These are phyloP conservation scores for Starmera dryadoides DNA, from an alignment of 805 yeast species.

Conservation along the genomic window DNA sequence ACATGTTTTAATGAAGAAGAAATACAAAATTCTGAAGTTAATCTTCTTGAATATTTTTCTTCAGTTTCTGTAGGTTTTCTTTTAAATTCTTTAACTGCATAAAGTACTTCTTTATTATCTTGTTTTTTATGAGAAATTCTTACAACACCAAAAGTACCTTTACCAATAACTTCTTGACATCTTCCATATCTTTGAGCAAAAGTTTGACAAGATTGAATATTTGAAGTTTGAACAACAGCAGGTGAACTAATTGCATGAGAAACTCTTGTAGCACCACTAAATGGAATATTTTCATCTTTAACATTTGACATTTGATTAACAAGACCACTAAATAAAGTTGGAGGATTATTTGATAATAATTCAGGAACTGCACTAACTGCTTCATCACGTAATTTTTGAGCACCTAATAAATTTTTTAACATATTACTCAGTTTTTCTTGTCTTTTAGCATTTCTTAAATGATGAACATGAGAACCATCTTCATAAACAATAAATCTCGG, in stretches of 20 bases:
- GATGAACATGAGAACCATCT: constrained; percentile 77
- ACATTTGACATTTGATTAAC: constrained; percentile 48
- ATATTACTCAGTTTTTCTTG: constrained; percentile 71
- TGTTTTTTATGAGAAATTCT: constrained; percentile 73
- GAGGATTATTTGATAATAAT: constrained; percentile 50
- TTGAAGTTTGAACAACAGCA: constrained; percentile 2
- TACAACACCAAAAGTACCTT: constrained; percentile 92
- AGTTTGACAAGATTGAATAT: constrained; percentile 36
- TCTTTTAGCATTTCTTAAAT: constrained; percentile 64
- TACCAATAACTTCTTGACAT: constrained; percentile 91
- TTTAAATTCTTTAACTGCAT: constrained; percentile 85
- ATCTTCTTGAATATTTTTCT: constrained; percentile 60
- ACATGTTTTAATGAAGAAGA: constrained; percentile 71
- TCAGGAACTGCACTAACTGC: constrained; percentile 73
- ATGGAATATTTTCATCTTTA: constrained; percentile 32
- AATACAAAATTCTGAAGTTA: constrained; percentile 79
- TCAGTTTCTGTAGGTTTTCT: constrained; percentile 53
- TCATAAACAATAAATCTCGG: constrained; percentile 47
- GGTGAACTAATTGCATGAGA: not conserved
- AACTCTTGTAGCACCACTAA: constrained; percentile 27
- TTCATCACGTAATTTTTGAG: constrained; percentile 60
- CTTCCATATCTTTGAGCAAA: constrained; percentile 87
- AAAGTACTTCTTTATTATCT: constrained; percentile 40
- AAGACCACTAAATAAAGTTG: constrained; percentile 63
- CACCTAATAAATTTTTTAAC: constrained; percentile 72